Conservation (phyloP, 2,329 filamentous ascomycete species). For the Ophiosphaerella korrae region DNA sequence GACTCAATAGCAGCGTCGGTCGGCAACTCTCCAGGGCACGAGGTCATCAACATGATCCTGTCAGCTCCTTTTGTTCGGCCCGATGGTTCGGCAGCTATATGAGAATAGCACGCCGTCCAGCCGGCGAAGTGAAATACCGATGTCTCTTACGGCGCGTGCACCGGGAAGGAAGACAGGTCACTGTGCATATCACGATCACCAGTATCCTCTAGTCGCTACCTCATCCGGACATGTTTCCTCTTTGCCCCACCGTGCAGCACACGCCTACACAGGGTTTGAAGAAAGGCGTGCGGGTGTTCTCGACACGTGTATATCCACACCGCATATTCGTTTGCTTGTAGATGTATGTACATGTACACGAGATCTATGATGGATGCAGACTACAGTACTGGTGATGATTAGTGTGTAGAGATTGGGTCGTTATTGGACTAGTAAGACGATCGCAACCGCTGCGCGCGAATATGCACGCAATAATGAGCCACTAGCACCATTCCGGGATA, state of each 20-base stretch:
- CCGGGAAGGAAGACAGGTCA: conserved; percentile 4
- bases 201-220: background rate
- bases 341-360: conserved; percentile 1
- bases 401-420: background rate
- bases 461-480: conserved; percentile 4
- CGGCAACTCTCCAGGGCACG: too few relatives aligned
- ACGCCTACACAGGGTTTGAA: background rate
- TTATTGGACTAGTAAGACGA: background rate
- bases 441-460: conserved; percentile 3
- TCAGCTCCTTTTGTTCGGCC: background rate
- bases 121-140: background rate
- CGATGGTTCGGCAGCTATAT: background rate
- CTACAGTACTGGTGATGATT: too few relatives aligned
- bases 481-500: conserved; percentile 2
- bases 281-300: background rate
- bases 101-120: too few relatives aligned
- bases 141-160: background rate
- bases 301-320: conserved; percentile 33
- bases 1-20: background rate
- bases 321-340: conserved; percentile 19
- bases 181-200: conserved; percentile 4
- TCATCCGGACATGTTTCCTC: conserved; percentile 4
- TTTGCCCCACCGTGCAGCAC: background rate
- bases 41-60: background rate
- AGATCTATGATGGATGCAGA: background rate